Evolutionary conservation across 2,329 filamentous ascomycete species (phyloP).

Genomic region (Fusarium falciforme): DNA sequence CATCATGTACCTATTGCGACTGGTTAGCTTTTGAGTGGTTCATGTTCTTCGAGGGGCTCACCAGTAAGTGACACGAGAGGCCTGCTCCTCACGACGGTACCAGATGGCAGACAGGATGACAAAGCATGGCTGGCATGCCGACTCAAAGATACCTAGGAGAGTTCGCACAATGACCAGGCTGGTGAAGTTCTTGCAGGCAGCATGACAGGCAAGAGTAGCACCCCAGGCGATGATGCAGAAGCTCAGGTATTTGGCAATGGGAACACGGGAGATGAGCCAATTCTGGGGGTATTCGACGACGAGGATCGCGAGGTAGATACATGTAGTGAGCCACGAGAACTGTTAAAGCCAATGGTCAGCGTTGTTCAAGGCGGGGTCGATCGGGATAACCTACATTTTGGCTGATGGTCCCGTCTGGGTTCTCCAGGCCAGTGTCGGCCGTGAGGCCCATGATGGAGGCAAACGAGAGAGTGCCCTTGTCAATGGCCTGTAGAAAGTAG

Average conservation of each 20-base stretch:
- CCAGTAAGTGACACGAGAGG: slow-evolving; percentile 73
- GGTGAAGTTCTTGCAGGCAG: slow-evolving; percentile 69
- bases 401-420: slow-evolving; percentile 45
- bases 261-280: slow-evolving; percentile 67
- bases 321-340: slow-evolving; percentile 78
- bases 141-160: slow-evolving; percentile 77
- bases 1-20: slow-evolving; percentile 71
- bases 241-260: slow-evolving; percentile 74
- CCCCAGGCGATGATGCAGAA: slow-evolving; percentile 75
- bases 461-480: slow-evolving; percentile 75
- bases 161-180: slow-evolving; percentile 70
- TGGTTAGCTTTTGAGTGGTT: background rate
- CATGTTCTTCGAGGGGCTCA: background rate
- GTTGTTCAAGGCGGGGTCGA: background rate
- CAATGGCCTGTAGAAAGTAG: slow-evolving; percentile 78
- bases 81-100: slow-evolving; percentile 77
- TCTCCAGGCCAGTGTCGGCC: slow-evolving; percentile 60
- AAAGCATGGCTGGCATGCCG: slow-evolving; percentile 75
- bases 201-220: slow-evolving; percentile 67
- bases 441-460: slow-evolving; percentile 72
- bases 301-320: slow-evolving; percentile 78
- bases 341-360: slow-evolving; percentile 48
- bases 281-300: slow-evolving; percentile 79
- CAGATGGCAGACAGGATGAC: slow-evolving; percentile 75
- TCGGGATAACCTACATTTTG: slow-evolving; percentile 26